Percentiles rank a stretch among this genome's conserved stretches.
phyloP scores from a whole-genome alignment of 202 grass and related monocot species.

The Panicum hallii region DNA sequence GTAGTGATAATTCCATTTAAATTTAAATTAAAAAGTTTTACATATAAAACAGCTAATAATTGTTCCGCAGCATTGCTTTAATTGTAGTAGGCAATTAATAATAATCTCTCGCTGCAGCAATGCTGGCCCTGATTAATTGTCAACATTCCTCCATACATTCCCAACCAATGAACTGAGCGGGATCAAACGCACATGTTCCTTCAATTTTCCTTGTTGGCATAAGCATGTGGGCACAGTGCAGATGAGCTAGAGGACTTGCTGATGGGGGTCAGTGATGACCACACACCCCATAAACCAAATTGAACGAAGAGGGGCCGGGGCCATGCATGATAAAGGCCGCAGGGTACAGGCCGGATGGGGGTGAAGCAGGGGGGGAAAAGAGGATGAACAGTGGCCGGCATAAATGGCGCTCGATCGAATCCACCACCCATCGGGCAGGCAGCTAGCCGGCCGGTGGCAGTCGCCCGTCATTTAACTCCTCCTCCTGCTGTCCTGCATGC shows the following conservation, averaged over 20 bases:
- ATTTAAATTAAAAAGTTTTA: no score
- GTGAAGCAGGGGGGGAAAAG: constrained; percentile 1
- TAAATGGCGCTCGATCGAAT: constrained; percentile 45
- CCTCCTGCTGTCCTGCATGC: not conserved
- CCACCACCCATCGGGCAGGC: not conserved
- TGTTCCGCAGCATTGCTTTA: not conserved
- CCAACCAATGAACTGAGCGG: not conserved
- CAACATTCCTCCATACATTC: not conserved
- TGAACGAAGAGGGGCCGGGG: constrained; percentile 1
- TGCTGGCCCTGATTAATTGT: not conserved
- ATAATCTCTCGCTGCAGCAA: not conserved
- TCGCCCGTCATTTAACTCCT: constrained; percentile 19
- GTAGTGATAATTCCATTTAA: no score
- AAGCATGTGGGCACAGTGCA: constrained; percentile 29
- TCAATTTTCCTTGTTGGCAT: not conserved
- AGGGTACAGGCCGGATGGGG: constrained; percentile 26
- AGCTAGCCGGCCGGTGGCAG: constrained; percentile 61
- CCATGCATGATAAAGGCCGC: constrained; percentile 26
- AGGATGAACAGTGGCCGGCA: constrained; percentile 58
- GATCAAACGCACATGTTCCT: constrained; percentile 9
- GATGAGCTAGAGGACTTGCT: not conserved
- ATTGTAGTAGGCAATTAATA: not conserved
- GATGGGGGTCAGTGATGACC: constrained; percentile 38
- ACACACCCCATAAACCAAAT: constrained; percentile 44
- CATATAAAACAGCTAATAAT: no score